Evolutionary conservation across 352 stramenopile genomes (phyloP), one percentile per base, ranked within the genome.

Genomic region (Achlya hypogyna): DNA sequence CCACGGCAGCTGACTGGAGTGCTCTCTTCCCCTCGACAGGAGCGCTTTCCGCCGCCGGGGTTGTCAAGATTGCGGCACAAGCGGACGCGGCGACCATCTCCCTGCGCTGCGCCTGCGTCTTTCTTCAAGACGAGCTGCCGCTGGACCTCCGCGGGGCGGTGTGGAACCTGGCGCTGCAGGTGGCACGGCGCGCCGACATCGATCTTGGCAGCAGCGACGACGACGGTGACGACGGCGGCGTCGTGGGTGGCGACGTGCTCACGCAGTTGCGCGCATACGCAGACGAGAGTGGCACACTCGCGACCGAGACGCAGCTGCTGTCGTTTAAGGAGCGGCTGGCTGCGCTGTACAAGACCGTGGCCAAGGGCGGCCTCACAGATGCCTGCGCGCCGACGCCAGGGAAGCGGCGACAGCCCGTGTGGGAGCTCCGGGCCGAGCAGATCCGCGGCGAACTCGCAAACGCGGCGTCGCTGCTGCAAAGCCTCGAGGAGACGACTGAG

Each of bases 281-380:
- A 10, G 59, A 60, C 9, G 81, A 89, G 63, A 78, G 73, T 9
- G 25, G 25, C 10, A n/a, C 16, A 1, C 8, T 56, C 2, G 25
- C 31, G 49, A 38, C 49, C 25, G 64, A 90, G 27, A 74, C 81
- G 0, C 63, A 72, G 5, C 63, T 78, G 25, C 64, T 74, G 4
- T 76, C 82, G 5, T 72, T 91, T 28, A 90, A 90, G 52, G 82
- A 89, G 49, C 82, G 81, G 28, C 49, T 91, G 23, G 72, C 76
- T 0, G 73, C 77, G 38, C 59, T 91, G 23, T 89, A 83, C 70
- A 93, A 93, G 62, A 62, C 79, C 16, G 83, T 90, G n/a, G 89
- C 81, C 31, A 80, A 84, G 32, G 85, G 85, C 20, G 78, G 81
- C 1, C 88, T 93, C 56, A 89, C 79, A 0, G 84, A 93, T 69